A percentile compares a stretch with the other conserved stretches of the same genome.
Evolutionary conservation across 78 protist species (phyloP).

Genomic region (Creolimax fragrantissima): DNA sequence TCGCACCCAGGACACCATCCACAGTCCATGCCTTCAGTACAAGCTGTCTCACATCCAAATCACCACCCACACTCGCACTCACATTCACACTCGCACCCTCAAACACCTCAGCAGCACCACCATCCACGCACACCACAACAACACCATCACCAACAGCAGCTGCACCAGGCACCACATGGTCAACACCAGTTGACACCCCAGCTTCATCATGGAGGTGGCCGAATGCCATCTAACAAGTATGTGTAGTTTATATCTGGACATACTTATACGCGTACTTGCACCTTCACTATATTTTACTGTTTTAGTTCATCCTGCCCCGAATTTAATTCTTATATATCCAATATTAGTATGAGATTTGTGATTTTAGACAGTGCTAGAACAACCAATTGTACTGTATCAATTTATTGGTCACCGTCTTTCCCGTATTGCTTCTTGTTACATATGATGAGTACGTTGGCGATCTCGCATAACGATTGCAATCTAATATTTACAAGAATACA

Average conservation of each 20-base stretch:
- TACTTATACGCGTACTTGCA: neutral
- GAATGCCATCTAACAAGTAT: neutral
- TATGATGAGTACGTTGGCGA: neutral
- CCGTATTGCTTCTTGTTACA: no score
- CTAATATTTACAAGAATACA: neutral
- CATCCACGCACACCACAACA: neutral
- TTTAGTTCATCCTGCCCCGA: neutral
- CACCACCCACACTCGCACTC: no score
- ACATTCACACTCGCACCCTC: no score
- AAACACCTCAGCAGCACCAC: neutral
- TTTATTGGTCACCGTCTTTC: no score
- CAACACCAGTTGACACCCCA: neutral
- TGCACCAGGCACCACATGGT: neutral
- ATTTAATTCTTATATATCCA: neutral
- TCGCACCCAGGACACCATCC: no score
- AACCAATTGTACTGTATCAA: neutral
- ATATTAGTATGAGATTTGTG: neutral
- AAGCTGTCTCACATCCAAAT: no score
- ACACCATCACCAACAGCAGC: neutral
- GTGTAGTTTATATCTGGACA: neutral
- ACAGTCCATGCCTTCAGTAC: no score
- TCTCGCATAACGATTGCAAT: neutral
- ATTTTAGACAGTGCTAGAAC: neutral
- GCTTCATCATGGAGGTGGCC: neutral
- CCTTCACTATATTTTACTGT: neutral